Percentiles rank a stretch among this genome's conserved stretches.
phyloP scores from a whole-genome alignment of 1,139 yeast species.

The Hyphopichia burtonii region DNA sequence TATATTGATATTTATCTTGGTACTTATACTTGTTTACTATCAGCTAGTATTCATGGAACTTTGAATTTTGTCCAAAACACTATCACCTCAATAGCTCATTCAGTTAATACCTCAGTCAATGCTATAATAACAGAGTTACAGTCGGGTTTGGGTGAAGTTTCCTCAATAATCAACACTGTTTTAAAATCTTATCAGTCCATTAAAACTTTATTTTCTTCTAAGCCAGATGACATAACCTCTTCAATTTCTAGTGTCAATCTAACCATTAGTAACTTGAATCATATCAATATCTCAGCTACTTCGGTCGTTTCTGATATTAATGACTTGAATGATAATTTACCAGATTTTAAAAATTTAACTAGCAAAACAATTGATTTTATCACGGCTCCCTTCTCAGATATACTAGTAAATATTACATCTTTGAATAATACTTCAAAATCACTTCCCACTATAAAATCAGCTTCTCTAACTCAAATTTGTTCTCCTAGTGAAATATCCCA shows the following conservation, averaged over 20 bases:
- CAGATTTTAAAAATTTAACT: constrained; percentile 54
- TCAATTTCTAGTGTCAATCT: background rate
- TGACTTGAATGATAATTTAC: constrained; percentile 46
- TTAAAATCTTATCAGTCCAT: constrained; percentile 3
- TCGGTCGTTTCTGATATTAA: constrained; percentile 55
- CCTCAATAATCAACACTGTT: constrained; percentile 49
- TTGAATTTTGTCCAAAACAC: constrained; percentile 74
- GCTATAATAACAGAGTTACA: constrained; percentile 59
- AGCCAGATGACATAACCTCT: too few species aligned
- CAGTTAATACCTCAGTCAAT: constrained; percentile 60
- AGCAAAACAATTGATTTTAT: constrained; percentile 24
- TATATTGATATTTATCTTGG: constrained; percentile 74
- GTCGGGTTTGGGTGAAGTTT: constrained; percentile 55
- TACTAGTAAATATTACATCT: constrained; percentile 7
- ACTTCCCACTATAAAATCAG: constrained; percentile 5
- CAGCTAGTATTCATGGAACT: constrained; percentile 71
- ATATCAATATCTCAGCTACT: constrained; percentile 55
- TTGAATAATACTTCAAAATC: constrained; percentile 16
- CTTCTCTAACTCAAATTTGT: background rate
- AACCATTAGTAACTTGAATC: constrained; percentile 20
- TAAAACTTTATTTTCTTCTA: background rate
- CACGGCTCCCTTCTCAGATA: constrained; percentile 18
- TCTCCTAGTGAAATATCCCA: background rate
- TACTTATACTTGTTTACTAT: constrained; percentile 78
- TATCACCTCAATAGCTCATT: constrained; percentile 56